Base-by-base conservation (phyloP, 2,329 filamentous ascomycete species). In the Blumeria hordei region DNA sequence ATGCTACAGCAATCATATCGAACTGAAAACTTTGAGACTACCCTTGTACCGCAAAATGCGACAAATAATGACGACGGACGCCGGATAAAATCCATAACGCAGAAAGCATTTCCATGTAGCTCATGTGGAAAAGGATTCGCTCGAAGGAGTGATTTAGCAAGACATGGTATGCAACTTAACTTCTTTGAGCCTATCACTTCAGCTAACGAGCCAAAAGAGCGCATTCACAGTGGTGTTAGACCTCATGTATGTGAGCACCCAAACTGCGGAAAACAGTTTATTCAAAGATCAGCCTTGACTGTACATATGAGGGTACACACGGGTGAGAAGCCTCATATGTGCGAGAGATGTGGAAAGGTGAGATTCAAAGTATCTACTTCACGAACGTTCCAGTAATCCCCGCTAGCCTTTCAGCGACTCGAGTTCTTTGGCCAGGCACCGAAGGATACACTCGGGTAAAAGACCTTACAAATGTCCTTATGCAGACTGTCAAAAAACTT, bases 251-350 rank as follows among this genome's bases (percentile, higher is more conserved):
- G 92, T 69, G 88, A 95, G 63, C 86, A 80, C 66, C 83, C 83
- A 43, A 80, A 79, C 54, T 98, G 92, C 67, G 85, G 85, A 60
- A 98, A 96, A 69, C 85, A 90, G 65, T 98, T 98, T 67, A 98
- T 98, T 62, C 92, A 98, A 68, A 78, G 92, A 56, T 95, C 88
- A 33, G 92, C 92, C 21, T 71, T 98, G 67, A 98, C 92, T 0
- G 92, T 98, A 7, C 92, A 96, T 68, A 82, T 85, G 65, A 84
- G 92, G 62, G 88, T 95, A 18, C 92, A 98, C 68, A 96, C 92
- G 1, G 92, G 92, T 60, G 92, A 96, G 71, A 98, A 98, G 70
- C 92, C 92, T 53, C 92, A 98, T 64, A 90, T 92, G 80, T 98
- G 92, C 66, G 92, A 95, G 69, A 80, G 85, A 59, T 96, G 92